Evolutionary conservation across 2,329 filamentous ascomycete species (phyloP), one percentile per base, ranked within the genome.

Genomic region (Alternaria gaisen): DNA sequence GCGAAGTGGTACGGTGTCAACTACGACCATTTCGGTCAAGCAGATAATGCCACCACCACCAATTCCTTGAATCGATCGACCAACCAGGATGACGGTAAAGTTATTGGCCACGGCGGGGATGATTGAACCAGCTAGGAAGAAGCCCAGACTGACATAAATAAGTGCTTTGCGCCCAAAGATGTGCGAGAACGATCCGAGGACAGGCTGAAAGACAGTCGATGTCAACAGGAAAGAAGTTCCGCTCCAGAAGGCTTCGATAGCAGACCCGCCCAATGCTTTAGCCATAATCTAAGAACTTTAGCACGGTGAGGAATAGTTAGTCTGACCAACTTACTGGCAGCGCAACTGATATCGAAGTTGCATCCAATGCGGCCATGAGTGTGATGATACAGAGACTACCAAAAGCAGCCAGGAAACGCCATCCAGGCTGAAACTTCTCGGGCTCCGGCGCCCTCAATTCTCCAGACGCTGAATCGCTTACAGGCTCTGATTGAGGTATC

Each of bases 291-390:
- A 9, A 11, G 1, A 16, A 8, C 16, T 34, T 73, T 41, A 72
- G 63, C 28, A 5, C 3, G 16, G 22, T 2, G 7, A 9, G 5
- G 10, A 9, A 5, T 1, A 26, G 12, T 34, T 1, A 7, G 24
- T 16, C 4, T 54, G 42, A 16, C n/a, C 5, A 6, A 60, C 73
- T 14, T 69, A 79, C 77, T 12, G 77, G 73, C 44, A 90, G 76
- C 4, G 88, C 87, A 7, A 90, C 87, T 4, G 86, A 87, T 53
- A 90, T 81, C 4, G 86, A 89, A 1, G 88, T 90, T 4, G 87
- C 88, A 73, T 91, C 88, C 28, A 91, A 80, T 12, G 88, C 87
- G 2, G 87, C 86, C 79, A 88, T 88, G 18, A 90, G 78, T 4
- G 84, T 84, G 54, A 90, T 80, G 46, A 86, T 79, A 8, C 81